Base-by-base conservation (phyloP, 1,139 yeast genomes). In the Blastobotrys raffinosifermentans region DNA sequence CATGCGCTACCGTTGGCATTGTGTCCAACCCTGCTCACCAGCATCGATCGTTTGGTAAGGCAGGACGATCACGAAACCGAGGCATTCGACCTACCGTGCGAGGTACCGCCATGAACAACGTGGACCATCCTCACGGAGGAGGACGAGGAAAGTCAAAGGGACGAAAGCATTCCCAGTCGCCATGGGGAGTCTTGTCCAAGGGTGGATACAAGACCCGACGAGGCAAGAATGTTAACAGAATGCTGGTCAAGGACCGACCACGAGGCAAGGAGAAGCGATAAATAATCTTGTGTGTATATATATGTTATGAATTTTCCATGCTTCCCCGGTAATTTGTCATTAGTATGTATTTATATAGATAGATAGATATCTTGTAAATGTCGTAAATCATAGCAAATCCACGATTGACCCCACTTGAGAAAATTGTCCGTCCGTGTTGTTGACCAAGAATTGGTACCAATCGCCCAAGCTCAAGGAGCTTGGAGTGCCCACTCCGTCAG, bases 71-170 rank as follows among this genome's bases (percentile, higher is more conserved):
- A 38, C 81, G 99, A 62, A 82, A 87, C 72, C 69, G 84, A 59
- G 98, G 98, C 49, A 80, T 81, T 55, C 79, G 98, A 63, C 98
- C 99, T 23, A 76, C 82, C 38, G 96, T 87, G 26, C 83, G 99
- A 72, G 99, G 99, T 75, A 86, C 87, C 52, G 98, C 98, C 37
- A 86, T 86, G 96, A 91, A 91, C 66, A 93, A 94, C 45, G 77
- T 80, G 58, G 97, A 91, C 65, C 99, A 91, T 70, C 99, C 99
- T 50, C 93, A 87, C 57, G 99, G 99, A 73, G 99, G 99, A 81
- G 99, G 99, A 68, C 82, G 98, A 74, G 99, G 99, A 75, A 93
- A 91, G 64, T 84, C 95, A 43, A 91, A 93, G 77, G 85, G 95
- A 48, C 89, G 89, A 66, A 89, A 86, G 69, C 74, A 83, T 38